Base-by-base conservation (phyloP, 345 rosid genomes). In the Odontarrhena argentea region DNA sequence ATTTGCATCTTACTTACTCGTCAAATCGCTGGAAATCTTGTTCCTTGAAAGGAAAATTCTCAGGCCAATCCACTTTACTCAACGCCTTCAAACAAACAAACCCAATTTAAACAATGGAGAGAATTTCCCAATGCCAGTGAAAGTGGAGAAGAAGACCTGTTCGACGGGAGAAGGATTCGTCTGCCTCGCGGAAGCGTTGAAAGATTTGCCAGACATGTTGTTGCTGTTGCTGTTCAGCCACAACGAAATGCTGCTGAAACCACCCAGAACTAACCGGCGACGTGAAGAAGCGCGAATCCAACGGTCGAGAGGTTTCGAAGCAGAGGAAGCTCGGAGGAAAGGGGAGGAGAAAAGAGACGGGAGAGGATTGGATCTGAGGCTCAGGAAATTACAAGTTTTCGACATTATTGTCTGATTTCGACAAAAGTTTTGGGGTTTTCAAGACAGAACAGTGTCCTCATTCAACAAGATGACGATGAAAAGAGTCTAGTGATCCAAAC, bases 1-100 rank as follows among this genome's bases (percentile, higher is more conserved):
- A 28, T 28, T 5, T 40, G 8, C 3, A 55, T 25, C 60, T 73
- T 82, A 92, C 60, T 73, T 82, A 92, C 98, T 87, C 96, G 50
- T 92, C 96, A 64, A 77, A 87, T 32, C 98, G 87, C 78, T 85
- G 96, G 64, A 89, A 89, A 73, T 89, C 93, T 79, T 87, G 96
- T 43, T 83, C 88, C 80, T 84, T 89, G 84, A 89, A 87, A 32
- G 96, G 98, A 55, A 86, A 87, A 60, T 72, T 87, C 74, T 87
- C 96, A 5, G 96, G 98, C 96, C 96, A 89, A 9, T 85, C 83
- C 48, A 83, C 88, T 53, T 89, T 86, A 80, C 63, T 82, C 86
- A 92, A 80, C 25, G 83, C 81, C 96, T 92, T 40, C 73, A 68
- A 38, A 0, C 35, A 40, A 18, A 52, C 0, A 3, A 45, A 35